These are phyloP conservation scores for Harringtonia aguacate DNA, from an alignment of 2,329 filamentous ascomycete species.

Conservation along the genomic window DNA sequence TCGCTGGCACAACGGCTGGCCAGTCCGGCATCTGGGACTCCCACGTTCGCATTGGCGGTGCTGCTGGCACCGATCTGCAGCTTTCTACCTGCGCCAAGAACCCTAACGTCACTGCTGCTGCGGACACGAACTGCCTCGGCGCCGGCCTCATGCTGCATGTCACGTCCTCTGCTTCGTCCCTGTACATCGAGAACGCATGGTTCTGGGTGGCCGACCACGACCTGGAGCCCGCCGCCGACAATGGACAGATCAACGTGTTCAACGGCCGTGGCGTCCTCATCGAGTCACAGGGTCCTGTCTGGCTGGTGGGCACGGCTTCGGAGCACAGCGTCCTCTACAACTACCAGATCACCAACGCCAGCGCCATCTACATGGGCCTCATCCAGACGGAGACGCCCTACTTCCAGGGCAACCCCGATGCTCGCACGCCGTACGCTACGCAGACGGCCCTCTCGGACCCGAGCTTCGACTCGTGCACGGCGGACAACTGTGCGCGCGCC, in stretches of 20 bases:
- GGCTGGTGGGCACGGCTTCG: slow-evolving; percentile 69
- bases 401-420: slow-evolving; percentile 74
- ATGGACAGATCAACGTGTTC: slow-evolving; percentile 70
- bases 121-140: slow-evolving; percentile 58
- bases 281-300: slow-evolving; percentile 63
- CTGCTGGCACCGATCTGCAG: slow-evolving; percentile 73
- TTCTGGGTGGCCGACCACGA: slow-evolving; percentile 89
- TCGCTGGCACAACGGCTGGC: slow-evolving; percentile 56
- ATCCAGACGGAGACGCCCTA: slow-evolving; percentile 89
- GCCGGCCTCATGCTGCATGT: slow-evolving; percentile 62
- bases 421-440: slow-evolving; percentile 52
- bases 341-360: slow-evolving; percentile 71
- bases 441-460: slow-evolving; percentile 55
- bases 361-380: slow-evolving; percentile 69
- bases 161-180: slow-evolving; percentile 44
- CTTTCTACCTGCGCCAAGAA: slow-evolving; percentile 71
- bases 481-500: slow-evolving; percentile 52
- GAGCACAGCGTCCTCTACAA: slow-evolving; percentile 64
- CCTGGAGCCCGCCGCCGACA: slow-evolving; percentile 61
- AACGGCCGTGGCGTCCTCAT: slow-evolving; percentile 77
- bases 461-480: slow-evolving; percentile 52
- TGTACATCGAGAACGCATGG: slow-evolving; percentile 84
- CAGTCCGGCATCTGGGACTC: slow-evolving; percentile 83
- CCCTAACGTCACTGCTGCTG: slow-evolving; percentile 35
- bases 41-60: slow-evolving; percentile 88